These are phyloP conservation scores for Hypoxylon subgilvum DNA, from an alignment of 495 filamentous ascomycete species.

Conservation along the genomic window DNA sequence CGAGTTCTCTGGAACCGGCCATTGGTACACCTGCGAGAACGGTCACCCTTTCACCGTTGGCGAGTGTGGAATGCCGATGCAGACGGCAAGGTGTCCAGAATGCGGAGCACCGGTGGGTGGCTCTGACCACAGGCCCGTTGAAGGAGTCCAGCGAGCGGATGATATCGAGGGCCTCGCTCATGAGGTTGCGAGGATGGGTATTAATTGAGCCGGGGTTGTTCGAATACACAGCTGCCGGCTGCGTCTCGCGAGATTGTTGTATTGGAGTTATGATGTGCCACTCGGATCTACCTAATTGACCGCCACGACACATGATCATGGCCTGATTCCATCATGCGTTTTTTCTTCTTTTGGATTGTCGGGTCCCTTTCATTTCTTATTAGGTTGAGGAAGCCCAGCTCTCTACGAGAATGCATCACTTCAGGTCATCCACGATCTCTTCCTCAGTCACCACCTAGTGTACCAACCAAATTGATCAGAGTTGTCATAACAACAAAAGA, in stretches of 20 bases:
- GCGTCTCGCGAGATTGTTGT: too few relatives aligned
- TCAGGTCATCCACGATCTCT: neutral
- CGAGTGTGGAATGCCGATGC: slow-evolving; percentile 74
- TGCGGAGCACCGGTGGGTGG: slow-evolving; percentile 69
- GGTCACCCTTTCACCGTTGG: slow-evolving; percentile 75
- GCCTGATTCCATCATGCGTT: neutral
- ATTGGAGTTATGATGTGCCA: neutral
- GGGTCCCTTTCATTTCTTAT: slow-evolving; percentile 3
- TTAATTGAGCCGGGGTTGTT: slow-evolving; percentile 23
- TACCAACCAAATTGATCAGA: neutral
- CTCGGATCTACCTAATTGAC: neutral
- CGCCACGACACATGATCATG: slow-evolving; percentile 8
- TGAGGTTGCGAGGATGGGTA: slow-evolving; percentile 24
- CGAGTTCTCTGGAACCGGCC: slow-evolving; percentile 61
- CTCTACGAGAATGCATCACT: neutral
- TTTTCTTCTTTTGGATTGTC: neutral
- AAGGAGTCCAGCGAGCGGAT: slow-evolving; percentile 52
- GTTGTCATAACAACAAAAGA: slow-evolving; percentile 22
- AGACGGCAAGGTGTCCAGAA: slow-evolving; percentile 67
- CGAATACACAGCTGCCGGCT: too few relatives aligned
- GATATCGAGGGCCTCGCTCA: slow-evolving; percentile 36
- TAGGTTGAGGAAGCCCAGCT: neutral
- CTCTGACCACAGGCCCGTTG: slow-evolving; percentile 54
- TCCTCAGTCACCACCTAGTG: neutral
- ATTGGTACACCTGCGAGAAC: slow-evolving; percentile 74